A percentile compares a stretch with the other conserved stretches of the same genome.
phyloP scores from a whole-genome alignment of 2,329 filamentous ascomycete species.

The Diaporthe vaccinii region DNA sequence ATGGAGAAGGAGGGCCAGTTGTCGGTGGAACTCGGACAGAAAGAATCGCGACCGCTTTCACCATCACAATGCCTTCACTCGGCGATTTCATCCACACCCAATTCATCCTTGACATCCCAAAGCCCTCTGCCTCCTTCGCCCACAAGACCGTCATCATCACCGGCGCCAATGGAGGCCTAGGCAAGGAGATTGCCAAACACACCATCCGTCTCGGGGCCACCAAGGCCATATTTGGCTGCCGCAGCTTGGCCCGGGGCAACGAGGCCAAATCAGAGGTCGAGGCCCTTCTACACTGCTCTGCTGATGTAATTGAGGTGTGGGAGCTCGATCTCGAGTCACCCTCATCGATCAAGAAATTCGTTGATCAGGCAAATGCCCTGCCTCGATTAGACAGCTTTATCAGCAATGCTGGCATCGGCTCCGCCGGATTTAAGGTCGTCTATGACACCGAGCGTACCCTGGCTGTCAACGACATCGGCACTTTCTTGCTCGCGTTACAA shows the following conservation, averaged over 20 bases:
- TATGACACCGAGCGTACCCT: slow-evolving; percentile 40
- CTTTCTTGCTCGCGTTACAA: slow-evolving; percentile 40
- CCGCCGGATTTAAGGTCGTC: slow-evolving; percentile 35
- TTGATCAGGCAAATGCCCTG: slow-evolving; percentile 46
- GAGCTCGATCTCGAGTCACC: slow-evolving; percentile 56
- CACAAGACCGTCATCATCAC: slow-evolving; percentile 43
- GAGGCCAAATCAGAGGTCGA: slow-evolving; percentile 47
- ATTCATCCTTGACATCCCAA: slow-evolving; percentile 39
- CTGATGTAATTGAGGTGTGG: slow-evolving; percentile 53
- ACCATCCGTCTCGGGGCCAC: slow-evolving; percentile 48
- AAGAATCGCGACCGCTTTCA: not conserved
- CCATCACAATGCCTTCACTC: slow-evolving; percentile 38
- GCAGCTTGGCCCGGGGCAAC: slow-evolving; percentile 48
- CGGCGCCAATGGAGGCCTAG: slow-evolving; percentile 44
- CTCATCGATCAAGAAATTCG: slow-evolving; percentile 51
- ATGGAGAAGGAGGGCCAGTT: not conserved
- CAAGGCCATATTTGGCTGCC: slow-evolving; percentile 56
- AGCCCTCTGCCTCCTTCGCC: slow-evolving; percentile 39
- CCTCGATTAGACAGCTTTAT: slow-evolving; percentile 52
- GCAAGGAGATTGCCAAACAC: slow-evolving; percentile 44
- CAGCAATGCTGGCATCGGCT: slow-evolving; percentile 53
- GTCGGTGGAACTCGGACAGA: not conserved
- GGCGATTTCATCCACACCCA: slow-evolving; percentile 42
- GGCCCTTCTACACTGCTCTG: slow-evolving; percentile 42
- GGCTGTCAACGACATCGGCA: slow-evolving; percentile 41